Percentiles rank a stretch among this genome's conserved stretches.
Conservation (phyloP, 179 eudicot species). For the Silene vulgaris region DNA sequence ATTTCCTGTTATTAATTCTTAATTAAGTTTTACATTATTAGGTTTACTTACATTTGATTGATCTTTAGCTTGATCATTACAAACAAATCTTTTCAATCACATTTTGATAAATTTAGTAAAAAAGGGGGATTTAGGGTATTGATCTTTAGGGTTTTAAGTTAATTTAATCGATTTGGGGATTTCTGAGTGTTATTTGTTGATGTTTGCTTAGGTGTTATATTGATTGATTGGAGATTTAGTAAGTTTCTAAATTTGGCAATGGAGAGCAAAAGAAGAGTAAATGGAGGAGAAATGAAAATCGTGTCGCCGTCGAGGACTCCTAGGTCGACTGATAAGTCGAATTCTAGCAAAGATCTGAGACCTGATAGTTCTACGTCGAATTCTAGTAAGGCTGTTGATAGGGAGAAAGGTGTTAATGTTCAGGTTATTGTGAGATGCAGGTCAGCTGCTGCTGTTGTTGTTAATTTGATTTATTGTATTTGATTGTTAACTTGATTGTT, state of each 20-base stretch:
- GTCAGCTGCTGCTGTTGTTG: slow-evolving; percentile 29
- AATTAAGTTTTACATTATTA: background rate
- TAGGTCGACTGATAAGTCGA: slow-evolving; percentile 63
- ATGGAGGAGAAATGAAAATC: slow-evolving; percentile 42
- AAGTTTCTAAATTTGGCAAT: slow-evolving; percentile 11
- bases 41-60: slow-evolving; percentile 12
- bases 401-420: slow-evolving; percentile 76
- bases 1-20: background rate
- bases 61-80: slow-evolving; percentile 17
- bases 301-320: slow-evolving; percentile 74
- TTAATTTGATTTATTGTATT: background rate
- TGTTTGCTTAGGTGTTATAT: slow-evolving; percentile 13
- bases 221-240: slow-evolving; percentile 17
- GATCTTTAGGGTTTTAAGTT: slow-evolving; percentile 25
- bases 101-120: background rate
- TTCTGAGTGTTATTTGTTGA: slow-evolving; percentile 13
- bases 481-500: slow-evolving; percentile 10
- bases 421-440: slow-evolving; percentile 97
- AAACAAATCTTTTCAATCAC: background rate
- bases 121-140: background rate
- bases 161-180: slow-evolving; percentile 2
- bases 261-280: slow-evolving; percentile 34
- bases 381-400: slow-evolving; percentile 41
- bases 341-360: slow-evolving; percentile 51
- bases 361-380: slow-evolving; percentile 40